phyloP scores from a whole-genome alignment of 192 early-diverging fungal species.

The Backusella parvicylindrica region DNA sequence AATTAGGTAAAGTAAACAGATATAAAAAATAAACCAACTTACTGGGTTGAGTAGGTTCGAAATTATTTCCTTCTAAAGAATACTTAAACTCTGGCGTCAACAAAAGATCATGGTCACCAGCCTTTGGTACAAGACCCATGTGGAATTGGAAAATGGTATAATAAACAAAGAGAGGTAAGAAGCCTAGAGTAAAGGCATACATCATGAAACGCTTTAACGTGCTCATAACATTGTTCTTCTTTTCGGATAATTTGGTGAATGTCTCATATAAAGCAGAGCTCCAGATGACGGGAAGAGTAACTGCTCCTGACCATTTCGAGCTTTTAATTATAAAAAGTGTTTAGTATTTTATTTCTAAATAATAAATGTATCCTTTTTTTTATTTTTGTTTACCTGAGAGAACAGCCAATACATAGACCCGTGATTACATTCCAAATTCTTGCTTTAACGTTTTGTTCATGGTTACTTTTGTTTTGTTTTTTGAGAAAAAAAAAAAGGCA shows the following conservation, averaged over 20 bases:
- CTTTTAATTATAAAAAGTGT: conserved; percentile 34
- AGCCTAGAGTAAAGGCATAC: conserved; percentile 63
- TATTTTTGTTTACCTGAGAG: conserved; percentile 25
- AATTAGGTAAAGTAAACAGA: background rate
- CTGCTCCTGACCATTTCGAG: conserved; percentile 91
- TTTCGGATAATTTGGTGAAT: conserved; percentile 79
- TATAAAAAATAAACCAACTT: conserved; percentile 12
- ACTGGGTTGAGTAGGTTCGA: conserved; percentile 43
- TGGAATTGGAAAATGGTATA: conserved; percentile 86
- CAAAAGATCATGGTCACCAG: conserved; percentile 89
- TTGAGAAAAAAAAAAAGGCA: background rate
- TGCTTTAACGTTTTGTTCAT: conserved; percentile 43
- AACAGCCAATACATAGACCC: conserved; percentile 71
- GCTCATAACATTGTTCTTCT: conserved; percentile 34
- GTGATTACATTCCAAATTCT: conserved; percentile 84
- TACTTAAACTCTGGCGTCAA: conserved; percentile 88
- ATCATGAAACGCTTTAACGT: background rate
- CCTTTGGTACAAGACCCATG: conserved; percentile 69
- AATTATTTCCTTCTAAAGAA: conserved; percentile 65
- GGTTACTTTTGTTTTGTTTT: background rate
- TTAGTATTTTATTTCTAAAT: background rate
- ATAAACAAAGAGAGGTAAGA: conserved; percentile 75
- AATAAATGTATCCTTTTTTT: background rate
- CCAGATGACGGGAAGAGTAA: conserved; percentile 79
- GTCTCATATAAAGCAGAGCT: conserved; percentile 76